A percentile compares a stretch with the other conserved stretches of the same genome.
phyloP scores from a whole-genome alignment of 176 grass and related monocot genomes.

The Chloris gayana region DNA sequence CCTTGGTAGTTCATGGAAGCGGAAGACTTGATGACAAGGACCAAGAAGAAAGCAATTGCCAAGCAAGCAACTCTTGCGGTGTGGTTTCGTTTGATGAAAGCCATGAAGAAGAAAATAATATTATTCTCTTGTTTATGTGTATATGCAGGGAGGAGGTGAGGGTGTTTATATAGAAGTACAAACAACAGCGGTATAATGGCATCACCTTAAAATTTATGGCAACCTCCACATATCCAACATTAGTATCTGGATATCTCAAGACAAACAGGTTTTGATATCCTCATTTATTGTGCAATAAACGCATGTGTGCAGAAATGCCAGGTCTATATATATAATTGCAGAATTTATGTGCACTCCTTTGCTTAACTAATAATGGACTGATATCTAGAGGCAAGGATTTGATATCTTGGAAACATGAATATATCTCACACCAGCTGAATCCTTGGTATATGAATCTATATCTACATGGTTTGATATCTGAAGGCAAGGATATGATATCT shows the following conservation, averaged over 20 bases:
- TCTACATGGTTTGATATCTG: too few species aligned
- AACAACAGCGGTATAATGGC: background rate
- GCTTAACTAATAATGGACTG: background rate
- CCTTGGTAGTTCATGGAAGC: background rate
- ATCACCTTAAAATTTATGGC: background rate
- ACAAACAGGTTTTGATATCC: background rate
- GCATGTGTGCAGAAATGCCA: too few species aligned
- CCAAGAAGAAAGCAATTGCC: background rate
- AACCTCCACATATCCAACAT: background rate
- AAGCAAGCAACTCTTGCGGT: background rate
- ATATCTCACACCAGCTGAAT: background rate
- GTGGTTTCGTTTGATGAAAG: background rate
- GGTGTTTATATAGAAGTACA: background rate
- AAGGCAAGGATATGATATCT: too few species aligned
- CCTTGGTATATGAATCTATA: too few species aligned
- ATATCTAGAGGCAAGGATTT: background rate
- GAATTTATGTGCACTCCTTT: too few species aligned
- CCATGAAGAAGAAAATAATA: background rate
- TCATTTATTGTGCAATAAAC: background rate
- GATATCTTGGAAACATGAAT: background rate
- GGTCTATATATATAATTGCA: too few species aligned
- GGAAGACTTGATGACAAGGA: background rate
- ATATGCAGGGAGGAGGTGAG: background rate
- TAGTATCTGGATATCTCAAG: background rate
- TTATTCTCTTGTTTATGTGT: background rate